A percentile compares a stretch with the other conserved stretches of the same genome.
phyloP scores from a whole-genome alignment of 129 eudicot species.

The Erigeron canadensis region DNA sequence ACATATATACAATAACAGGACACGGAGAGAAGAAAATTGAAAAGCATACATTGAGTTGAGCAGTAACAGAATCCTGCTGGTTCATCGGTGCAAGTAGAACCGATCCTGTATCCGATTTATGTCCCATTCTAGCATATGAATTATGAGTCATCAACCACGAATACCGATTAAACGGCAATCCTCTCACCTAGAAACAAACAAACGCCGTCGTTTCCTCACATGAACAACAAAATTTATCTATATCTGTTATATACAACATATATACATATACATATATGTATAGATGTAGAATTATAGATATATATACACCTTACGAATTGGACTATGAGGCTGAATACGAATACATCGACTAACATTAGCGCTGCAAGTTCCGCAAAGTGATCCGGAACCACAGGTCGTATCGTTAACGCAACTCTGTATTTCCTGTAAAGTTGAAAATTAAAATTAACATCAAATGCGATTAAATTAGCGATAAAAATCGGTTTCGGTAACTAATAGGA shows the following conservation, averaged over 20 bases:
- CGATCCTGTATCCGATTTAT: slow-evolving; percentile 65
- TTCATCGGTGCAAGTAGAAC: slow-evolving; percentile 60
- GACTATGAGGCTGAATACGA: slow-evolving; percentile 64
- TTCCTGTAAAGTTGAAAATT: slow-evolving; percentile 30
- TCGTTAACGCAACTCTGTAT: slow-evolving; percentile 46
- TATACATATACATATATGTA: too few relatives aligned
- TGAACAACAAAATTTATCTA: neutral
- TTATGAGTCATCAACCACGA: slow-evolving; percentile 92
- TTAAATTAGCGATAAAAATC: neutral
- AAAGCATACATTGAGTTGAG: slow-evolving; percentile 67
- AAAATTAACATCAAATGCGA: neutral
- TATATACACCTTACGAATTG: slow-evolving; percentile 48
- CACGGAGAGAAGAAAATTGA: neutral
- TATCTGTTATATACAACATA: too few relatives aligned
- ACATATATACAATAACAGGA: neutral
- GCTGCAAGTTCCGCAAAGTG: slow-evolving; percentile 77
- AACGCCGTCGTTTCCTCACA: neutral
- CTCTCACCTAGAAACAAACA: slow-evolving; percentile 45
- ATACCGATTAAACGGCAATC: slow-evolving; percentile 77
- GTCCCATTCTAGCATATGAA: slow-evolving; percentile 63
- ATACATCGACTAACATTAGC: slow-evolving; percentile 68
- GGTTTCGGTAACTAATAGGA: neutral
- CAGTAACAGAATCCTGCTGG: slow-evolving; percentile 79
- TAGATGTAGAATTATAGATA: too few relatives aligned
- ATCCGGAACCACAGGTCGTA: slow-evolving; percentile 57